A percentile compares a stretch with the other conserved stretches of the same genome.
Conservation (phyloP, 768 basidiomycete genomes). For the Hydnum rufescens region DNA sequence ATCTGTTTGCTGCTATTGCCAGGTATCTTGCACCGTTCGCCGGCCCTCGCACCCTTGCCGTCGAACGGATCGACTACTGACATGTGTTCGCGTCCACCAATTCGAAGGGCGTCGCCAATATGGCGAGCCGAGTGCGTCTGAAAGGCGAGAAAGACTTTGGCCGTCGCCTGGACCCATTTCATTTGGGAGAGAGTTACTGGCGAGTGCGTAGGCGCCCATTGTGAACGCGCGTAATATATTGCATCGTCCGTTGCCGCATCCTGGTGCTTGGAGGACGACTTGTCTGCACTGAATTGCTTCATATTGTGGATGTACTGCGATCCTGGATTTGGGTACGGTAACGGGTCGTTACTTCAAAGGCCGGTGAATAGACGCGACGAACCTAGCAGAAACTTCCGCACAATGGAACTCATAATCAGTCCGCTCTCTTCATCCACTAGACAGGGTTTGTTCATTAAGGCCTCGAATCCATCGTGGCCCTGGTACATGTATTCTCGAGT, state of each 20-base stretch:
- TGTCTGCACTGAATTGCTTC: conserved; percentile 18
- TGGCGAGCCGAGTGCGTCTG: conserved; percentile 14
- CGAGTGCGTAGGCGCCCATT: conserved; percentile 13
- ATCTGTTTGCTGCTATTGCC: conserved; percentile 9
- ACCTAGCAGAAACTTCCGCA: conserved; percentile 76
- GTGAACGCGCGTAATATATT: not conserved
- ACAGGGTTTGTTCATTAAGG: conserved; percentile 38
- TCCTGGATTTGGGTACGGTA: conserved; percentile 23
- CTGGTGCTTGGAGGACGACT: conserved; percentile 3
- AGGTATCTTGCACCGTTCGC: not conserved
- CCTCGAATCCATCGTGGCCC: conserved; percentile 65
- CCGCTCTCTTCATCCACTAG: conserved; percentile 66
- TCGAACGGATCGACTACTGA: conserved; percentile 54
- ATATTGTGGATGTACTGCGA: conserved; percentile 55
- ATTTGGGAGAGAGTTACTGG: conserved; percentile 14
- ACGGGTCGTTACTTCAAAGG: conserved; percentile 1
- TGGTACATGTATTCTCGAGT: conserved; percentile 74
- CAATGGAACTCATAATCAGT: conserved; percentile 53
- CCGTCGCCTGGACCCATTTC: conserved; percentile 34
- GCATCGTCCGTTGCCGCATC: not conserved
- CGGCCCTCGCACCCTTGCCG: conserved; percentile 25
- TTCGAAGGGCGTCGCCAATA: conserved; percentile 28
- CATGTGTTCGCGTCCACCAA: conserved; percentile 57
- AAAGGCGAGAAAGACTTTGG: conserved; percentile 33
- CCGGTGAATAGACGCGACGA: conserved; percentile 6